Base-by-base conservation (phyloP, 2,329 filamentous ascomycete genomes). In the Zasmidium cellare region DNA sequence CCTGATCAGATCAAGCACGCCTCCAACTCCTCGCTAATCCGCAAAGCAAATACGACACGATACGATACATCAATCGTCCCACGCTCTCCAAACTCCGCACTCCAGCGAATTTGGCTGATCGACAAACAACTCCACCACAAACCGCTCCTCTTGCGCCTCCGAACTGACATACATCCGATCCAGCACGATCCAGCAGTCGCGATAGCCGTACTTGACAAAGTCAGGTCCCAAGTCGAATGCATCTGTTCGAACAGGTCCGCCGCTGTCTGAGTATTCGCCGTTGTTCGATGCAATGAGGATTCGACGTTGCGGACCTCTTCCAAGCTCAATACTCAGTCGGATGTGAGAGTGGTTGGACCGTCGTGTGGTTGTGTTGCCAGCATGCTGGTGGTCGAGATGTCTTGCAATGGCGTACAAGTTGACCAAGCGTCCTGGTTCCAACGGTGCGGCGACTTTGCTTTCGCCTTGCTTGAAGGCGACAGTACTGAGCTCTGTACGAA, bases 151-250 rank as follows among this genome's bases (percentile, higher is more conserved):
- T 53, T 66, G 69, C 54, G 72, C 68, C 44, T 72, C 79, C 3
- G 76, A 75, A 46, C 79, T 79, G 11, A 82, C 83, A n/a, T 86
- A 89, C 67, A 93, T 82, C 63, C 89, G 83, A 74, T 97, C 92
- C 45, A 97, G 78, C 5, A 96, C 87, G 53, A 97, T 78, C 88
- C 89, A 96, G 57, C 92, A 72, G 18, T 87, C 87, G 19, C 83
- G 82, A 24, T 56, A 51, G 9, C 75, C 51, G 45, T 52, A 53
- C 45, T 55, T 75, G 57, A 79, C 77, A 62, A 82, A 74, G n/a
- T 78, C 80, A 0, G 90, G 88, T 46, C 86, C 85, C 45, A 96
- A 75, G 74, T 96, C 88, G 52, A 96, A 82, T 62, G 93, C 87
- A 14, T 84, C 79, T 1, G 89, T 89, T 50, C 90, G 82, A 23